A percentile compares a stretch with the other conserved stretches of the same genome.
Evolutionary conservation across 352 stramenopile genomes (phyloP).

Genomic region (Phytophthora cactorum): DNA sequence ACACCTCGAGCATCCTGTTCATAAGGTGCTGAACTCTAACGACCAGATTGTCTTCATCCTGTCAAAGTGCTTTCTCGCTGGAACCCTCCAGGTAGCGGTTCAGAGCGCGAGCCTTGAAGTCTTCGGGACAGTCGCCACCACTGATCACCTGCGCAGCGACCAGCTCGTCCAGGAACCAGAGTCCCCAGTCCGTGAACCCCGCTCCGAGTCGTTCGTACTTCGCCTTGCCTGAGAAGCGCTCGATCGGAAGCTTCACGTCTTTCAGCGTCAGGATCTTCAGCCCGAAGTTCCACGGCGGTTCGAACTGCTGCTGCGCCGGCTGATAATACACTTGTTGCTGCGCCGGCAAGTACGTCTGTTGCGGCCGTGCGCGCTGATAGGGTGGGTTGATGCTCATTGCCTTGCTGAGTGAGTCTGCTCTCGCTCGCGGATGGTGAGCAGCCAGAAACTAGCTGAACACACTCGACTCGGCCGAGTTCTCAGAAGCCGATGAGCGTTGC

Average conservation of each 20-base stretch:
- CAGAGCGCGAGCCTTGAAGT: not conserved
- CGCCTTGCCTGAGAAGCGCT: constrained; percentile 5
- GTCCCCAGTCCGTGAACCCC: not conserved
- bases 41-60: constrained; percentile 8
- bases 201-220: not conserved
- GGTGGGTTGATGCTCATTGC: not conserved
- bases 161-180: not conserved
- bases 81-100: constrained; percentile 5
- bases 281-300: not conserved
- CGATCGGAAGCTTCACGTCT: constrained; percentile 1
- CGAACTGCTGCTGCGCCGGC: not conserved
- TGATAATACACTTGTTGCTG: not conserved
- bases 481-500: not conserved
- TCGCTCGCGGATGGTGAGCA: not conserved
- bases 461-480: not conserved
- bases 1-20: constrained; percentile 8
- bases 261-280: not conserved
- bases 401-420: not conserved
- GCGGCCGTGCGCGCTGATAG: not conserved
- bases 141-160: not conserved
- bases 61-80: constrained; percentile 1
- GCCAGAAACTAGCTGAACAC: not conserved
- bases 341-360: not conserved
- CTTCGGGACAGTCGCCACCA: not conserved
- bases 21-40: not conserved